Evolutionary conservation across 1,139 yeast species (phyloP), one percentile per base, ranked within the genome.

Genomic region (Zygosaccharomyces sapae): DNA sequence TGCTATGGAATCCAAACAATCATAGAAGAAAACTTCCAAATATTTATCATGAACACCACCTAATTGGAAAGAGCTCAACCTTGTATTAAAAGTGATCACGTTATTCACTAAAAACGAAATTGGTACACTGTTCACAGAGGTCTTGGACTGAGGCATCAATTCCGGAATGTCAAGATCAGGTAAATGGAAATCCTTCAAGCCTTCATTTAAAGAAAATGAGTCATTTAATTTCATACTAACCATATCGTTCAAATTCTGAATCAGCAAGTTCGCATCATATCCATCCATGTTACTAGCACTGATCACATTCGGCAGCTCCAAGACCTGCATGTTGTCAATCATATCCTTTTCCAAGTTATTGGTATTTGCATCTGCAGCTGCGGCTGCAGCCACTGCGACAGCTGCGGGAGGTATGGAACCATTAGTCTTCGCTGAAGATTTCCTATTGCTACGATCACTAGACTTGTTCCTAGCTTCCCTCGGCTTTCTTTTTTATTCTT

Each of bases 1-100:
- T 27, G 83, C 72, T 13, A 83, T 73, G 1, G 81, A 70, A 43
- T 70, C 72, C 35, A 83, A 71, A 57, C 81, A 83, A 38, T 80
- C 83, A 54, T 75, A 60, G 56, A 78, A 82, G 57, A 83, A 85
- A 27, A 72, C 74, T 41, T 74, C 73, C 33, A 84, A 60, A 55
- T 82, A 84, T 39, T 69, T 59, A 51, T 72, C 63, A 46, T 65
- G 68, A 10, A 57, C 49, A 35, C 59, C 65, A 18, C 65, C 67
- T 13, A 65, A 46, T 38, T 57, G 59, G 44, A 65, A 63, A 1
- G 68, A 56, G 3, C 61, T 53, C 18, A 64, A 33, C 10, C 58
- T 55, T 9, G 63, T 59, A 36, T 65, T 63, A 41, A 65, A 63
- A 13, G 63, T 64, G 20, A 65, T 63, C 12, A 56, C 52, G 27